phyloP scores from a whole-genome alignment of 495 filamentous ascomycete genomes.

The Cercophora samala region DNA sequence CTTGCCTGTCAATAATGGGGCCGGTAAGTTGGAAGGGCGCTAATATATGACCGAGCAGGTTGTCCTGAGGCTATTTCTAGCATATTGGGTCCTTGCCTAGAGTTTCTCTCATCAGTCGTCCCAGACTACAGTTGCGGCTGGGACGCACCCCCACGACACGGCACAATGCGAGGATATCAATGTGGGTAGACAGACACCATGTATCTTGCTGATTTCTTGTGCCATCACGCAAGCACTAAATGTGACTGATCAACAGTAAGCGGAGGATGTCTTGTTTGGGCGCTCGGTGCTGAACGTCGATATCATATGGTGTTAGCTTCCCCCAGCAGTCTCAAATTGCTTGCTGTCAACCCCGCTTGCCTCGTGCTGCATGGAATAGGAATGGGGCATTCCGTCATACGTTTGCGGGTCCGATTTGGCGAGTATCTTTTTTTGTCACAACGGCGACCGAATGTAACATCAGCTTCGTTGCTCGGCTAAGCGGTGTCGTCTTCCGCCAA shows the following conservation, averaged over 20 bases:
- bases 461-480: constrained; percentile 3
- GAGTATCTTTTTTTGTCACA: constrained; percentile 5
- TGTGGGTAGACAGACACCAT: neutral
- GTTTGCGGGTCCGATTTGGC: neutral
- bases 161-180: neutral
- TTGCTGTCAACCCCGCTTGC: neutral
- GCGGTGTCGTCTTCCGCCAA: constrained; percentile 9
- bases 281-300: neutral
- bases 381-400: neutral
- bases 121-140: neutral
- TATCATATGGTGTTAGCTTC: neutral
- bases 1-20: constrained; percentile 5
- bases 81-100: neutral
- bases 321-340: neutral
- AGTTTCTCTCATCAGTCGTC: neutral
- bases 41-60: constrained; percentile 6
- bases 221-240: neutral
- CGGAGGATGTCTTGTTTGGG: neutral
- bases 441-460: constrained; percentile 12
- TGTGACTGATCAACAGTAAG: neutral
- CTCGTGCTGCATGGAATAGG: constrained; percentile 3
- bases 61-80: constrained; percentile 7
- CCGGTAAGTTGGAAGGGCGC: constrained; percentile 11
- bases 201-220: neutral
- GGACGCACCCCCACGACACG: constrained; percentile 10